Evolutionary conservation across 768 basidiomycete genomes (phyloP).

Genomic region (Trametes villosa): DNA sequence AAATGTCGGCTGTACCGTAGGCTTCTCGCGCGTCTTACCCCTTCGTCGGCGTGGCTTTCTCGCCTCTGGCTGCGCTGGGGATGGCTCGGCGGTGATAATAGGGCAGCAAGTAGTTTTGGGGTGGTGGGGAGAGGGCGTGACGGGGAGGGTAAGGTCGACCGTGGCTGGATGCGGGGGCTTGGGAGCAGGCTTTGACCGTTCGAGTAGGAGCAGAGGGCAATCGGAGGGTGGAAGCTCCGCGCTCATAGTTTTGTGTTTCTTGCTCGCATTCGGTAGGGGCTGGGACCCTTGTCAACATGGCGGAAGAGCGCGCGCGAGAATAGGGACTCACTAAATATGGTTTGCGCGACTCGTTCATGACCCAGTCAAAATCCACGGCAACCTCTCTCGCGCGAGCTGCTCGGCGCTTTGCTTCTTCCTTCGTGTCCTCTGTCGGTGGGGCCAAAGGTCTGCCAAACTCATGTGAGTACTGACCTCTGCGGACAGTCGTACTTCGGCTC

Average conservation of each 20-base stretch:
- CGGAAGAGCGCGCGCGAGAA: neutral
- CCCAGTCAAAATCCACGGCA: slow-evolving; percentile 35
- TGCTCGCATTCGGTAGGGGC: slow-evolving; percentile 1
- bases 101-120: slow-evolving; percentile 26
- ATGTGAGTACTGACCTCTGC: neutral
- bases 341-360: slow-evolving; percentile 30
- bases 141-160: slow-evolving; percentile 4
- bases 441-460: slow-evolving; percentile 28
- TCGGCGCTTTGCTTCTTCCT: slow-evolving; percentile 31
- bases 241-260: slow-evolving; percentile 8
- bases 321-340: slow-evolving; percentile 26
- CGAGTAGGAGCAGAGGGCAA: slow-evolving; percentile 1
- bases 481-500: neutral
- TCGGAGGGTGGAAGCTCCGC: neutral
- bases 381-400: slow-evolving; percentile 30
- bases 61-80: neutral
- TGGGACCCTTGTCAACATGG: neutral
- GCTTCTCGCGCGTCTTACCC: neutral
- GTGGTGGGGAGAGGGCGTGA: slow-evolving; percentile 28
- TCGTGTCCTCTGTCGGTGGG: slow-evolving; percentile 37
- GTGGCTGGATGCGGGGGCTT: slow-evolving; percentile 3
- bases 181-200: slow-evolving; percentile 3
- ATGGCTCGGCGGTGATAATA: slow-evolving; percentile 1
- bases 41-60: slow-evolving; percentile 19
- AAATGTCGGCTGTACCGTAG: slow-evolving; percentile 30